Evolutionary conservation across 176 grass and related monocot species (phyloP), one percentile per base, ranked within the genome.

Genomic region (Oryza brachyantha): DNA sequence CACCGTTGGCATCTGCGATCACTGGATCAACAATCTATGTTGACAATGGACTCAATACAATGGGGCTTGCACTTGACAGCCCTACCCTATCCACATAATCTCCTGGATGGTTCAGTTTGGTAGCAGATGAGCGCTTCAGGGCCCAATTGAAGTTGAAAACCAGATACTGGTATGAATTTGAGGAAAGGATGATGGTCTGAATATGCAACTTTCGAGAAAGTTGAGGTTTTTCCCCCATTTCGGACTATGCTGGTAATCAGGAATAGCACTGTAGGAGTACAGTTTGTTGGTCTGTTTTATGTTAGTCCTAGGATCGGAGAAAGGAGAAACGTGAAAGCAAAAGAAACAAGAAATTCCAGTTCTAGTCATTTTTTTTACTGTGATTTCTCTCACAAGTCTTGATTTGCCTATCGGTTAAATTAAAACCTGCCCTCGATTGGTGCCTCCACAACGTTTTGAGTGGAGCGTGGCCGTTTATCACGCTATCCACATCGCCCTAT

Each of bases 21-120:
- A 93, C 93, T 5, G 93, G 93, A 40, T 91, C 93, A 29, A 87
- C 92, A 1, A 86, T 97, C 26, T 93, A 97, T 75, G 93, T 91
- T 3, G 93, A 97, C 73, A 97, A 97, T 43, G 93, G 93, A n/a
- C 80, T 93, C 70, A 90, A 97, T 63, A 93, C 91, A 27, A 87
- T 97, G 93, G 91, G 90, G 1, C 70, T 97, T 10, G 93, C 93
- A 0, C 26, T 86, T 1, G 94, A 97, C 69, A 93, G 88, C 59
- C 88, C 94, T 27, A 60, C 85, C 7, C 14, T 97, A 17, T 76
- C 79, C 22, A 50, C 82, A 45, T 90, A 74, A 76, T 25, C 2
- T 79, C 14, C 22, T 67, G 8, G 34, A 40, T 31, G 61, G 5
- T 17, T 27, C 24, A 28, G 5, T 32, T 77, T 31, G 40, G 17